A percentile compares a stretch with the other conserved stretches of the same genome.
These are phyloP conservation scores for Morella rubra DNA, from an alignment of 306 rosid genomes.

Conservation along the genomic window DNA sequence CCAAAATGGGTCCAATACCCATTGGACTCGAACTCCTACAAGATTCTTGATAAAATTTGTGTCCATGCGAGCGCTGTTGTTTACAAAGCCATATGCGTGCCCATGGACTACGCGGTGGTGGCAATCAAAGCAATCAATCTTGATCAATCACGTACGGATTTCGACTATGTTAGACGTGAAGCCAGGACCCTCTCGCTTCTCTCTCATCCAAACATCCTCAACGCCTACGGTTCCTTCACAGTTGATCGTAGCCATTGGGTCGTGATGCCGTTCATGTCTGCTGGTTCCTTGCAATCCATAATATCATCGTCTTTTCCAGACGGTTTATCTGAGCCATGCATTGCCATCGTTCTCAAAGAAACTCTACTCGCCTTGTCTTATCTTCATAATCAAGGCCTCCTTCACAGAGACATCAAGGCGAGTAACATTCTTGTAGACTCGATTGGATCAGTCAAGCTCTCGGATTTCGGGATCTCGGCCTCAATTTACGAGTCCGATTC, in stretches of 20 bases:
- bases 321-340: conserved; percentile 53
- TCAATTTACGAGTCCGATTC: conserved; percentile 47
- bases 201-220: conserved; percentile 62
- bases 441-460: conserved; percentile 46
- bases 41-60: conserved; percentile 47
- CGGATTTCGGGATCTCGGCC: conserved; percentile 55
- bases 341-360: conserved; percentile 49
- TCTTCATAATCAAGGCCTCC: conserved; percentile 68
- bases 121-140: conserved; percentile 74
- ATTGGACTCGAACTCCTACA: conserved; percentile 39
- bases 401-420: conserved; percentile 67
- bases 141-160: conserved; percentile 39
- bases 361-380: conserved; percentile 50
- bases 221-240: conserved; percentile 61
- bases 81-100: conserved; percentile 59
- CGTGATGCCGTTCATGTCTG: conserved; percentile 72
- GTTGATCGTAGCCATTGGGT: conserved; percentile 57
- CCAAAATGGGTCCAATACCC: conserved; percentile 48
- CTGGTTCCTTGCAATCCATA: conserved; percentile 59
- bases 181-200: conserved; percentile 48
- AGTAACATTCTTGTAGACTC: conserved; percentile 60
- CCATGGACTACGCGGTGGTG: conserved; percentile 43
- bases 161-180: conserved; percentile 48
- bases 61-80: conserved; percentile 49
- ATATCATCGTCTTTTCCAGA: conserved; percentile 46